Evolutionary conservation across 2,329 filamentous ascomycete species (phyloP), one percentile per base, ranked within the genome.

Genomic region (Whalleya microplaca): DNA sequence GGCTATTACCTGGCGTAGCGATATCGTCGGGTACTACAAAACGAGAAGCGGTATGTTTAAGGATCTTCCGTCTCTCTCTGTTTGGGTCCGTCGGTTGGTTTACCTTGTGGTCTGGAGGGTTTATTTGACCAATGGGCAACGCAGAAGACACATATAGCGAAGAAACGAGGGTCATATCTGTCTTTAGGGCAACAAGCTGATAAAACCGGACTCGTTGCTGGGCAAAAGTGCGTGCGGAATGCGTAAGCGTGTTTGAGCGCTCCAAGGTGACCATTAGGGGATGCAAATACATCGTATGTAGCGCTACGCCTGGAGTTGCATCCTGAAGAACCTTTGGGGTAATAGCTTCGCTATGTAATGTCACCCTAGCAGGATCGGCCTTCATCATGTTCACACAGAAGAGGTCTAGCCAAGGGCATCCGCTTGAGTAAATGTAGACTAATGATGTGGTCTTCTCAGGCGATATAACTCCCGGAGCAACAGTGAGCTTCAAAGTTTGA

Each of bases 161-260:
- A 48, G 77, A 78, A 37, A 70, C 68, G 16, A 85, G 58, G 41
- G 75, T 73, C 41, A 82, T 69, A 54, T 82, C 72, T 21, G 71
- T 68, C 4, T 68, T 73, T 2, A 84, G 61, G 10, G 73, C 69
- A 50, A 73, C 76, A 14, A 81, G 59, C 56, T 84, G 80, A 51
- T 78, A 82, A 60, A 83, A 81, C 19, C 71, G 70, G 2, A 78
- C 65, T 2, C 69, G 69, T 21, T 72, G 59, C 2, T 71, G 60
- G 9, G 67, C 55, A 48, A 79, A 76, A 12, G 63, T 51, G 10
- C 52, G 55, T 4, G 58, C 58, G 16, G 53, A 59, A 18, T 59
- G 55, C 1, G 53, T 53, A 6, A 56, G 41, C 2, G 21, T 19
- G 16, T 37, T 37, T 5, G 59, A 42, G 32, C 27, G 45, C 19